phyloP scores from a whole-genome alignment of 441 rosid genomes.

The Pelargonium cotyledonis region DNA sequence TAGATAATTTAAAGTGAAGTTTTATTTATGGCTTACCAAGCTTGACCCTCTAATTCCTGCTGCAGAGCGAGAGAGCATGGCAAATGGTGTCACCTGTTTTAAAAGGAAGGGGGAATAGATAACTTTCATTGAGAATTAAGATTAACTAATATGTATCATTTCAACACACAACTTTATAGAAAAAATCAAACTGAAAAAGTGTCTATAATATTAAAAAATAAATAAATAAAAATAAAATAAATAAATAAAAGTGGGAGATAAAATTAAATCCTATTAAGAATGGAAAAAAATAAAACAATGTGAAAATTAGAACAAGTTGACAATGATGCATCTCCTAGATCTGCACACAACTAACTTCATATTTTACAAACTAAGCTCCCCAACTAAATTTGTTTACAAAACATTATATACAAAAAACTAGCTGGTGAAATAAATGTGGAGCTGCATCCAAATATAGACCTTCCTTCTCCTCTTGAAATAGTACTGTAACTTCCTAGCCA shows the following conservation, averaged over 20 bases:
- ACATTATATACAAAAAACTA: not conserved
- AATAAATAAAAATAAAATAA: too few species aligned
- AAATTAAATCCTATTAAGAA: not conserved
- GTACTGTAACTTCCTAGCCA: too few species aligned
- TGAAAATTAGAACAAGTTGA: not conserved
- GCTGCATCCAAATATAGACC: too few species aligned
- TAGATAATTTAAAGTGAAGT: not conserved
- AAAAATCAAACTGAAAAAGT: not conserved
- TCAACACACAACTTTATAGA: not conserved
- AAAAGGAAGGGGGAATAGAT: constrained; percentile 11
- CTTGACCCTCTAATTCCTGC: constrained; percentile 96
- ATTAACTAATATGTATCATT: not conserved
- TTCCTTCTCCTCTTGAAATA: too few species aligned
- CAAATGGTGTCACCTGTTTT: constrained; percentile 82
- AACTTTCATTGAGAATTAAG: not conserved
- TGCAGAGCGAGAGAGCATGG: constrained; percentile 88
- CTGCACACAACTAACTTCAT: not conserved
- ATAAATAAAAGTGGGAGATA: too few species aligned
- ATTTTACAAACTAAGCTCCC: not conserved
- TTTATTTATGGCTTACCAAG: constrained; percentile 43
- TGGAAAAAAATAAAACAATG: not conserved
- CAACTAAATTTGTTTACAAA: not conserved
- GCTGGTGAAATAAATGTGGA: not conserved
- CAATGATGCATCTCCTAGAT: not conserved
- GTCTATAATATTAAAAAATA: too few species aligned